Base-by-base conservation (phyloP, 129 eudicot species). In the Chrysanthemum lavandulifolium region DNA sequence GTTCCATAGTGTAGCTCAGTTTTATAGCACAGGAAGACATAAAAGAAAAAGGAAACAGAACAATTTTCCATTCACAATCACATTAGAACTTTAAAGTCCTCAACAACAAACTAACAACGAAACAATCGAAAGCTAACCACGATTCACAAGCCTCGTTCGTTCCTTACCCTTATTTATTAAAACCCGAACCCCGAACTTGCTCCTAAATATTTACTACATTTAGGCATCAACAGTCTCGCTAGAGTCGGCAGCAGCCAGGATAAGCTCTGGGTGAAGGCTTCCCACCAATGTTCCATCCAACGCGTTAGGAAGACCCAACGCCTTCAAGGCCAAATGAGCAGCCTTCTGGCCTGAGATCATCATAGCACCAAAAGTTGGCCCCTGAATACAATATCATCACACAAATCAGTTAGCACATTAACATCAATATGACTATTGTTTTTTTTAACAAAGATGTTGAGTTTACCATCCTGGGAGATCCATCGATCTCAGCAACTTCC, bases 301-400 rank as follows among this genome's bases (percentile, higher is more conserved):
- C 1, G 97, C 92, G 61, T 91, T 91, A 0, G 92, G 92, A 27
- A 73, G 83, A 50, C 96, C 97, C 77, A 91, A 76, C 0, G 96
- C 86, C 80, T 75, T 82, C 85, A 91, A 82, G 2, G 96, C 97
- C 79, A 91, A 75, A 73, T 91, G 97, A 10, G 96, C 97, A 0
- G 97, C 97, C 81, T 91, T 91, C 78, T 85, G 92, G 15, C 97
- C 97, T 0, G 97, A 91, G 47, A 91, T 83, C 97, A 91, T 91
- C 97, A 91, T 91, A 10, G 97, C 97, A 65, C 97, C 97, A 63
- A 91, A 91, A 0, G 97, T 91, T 60, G 97, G 97, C 14, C 97
- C 97, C 97, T 91, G 80, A 7, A 51, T 3, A 56, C 11, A 67
- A 12, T 1, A 10, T 62, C 52, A 45, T 12, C 18, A 15, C 21